Percentiles rank a stretch among this genome's conserved stretches.
These are phyloP conservation scores for Salix koriyanagi DNA, from an alignment of 345 rosid genomes.

Conservation along the genomic window DNA sequence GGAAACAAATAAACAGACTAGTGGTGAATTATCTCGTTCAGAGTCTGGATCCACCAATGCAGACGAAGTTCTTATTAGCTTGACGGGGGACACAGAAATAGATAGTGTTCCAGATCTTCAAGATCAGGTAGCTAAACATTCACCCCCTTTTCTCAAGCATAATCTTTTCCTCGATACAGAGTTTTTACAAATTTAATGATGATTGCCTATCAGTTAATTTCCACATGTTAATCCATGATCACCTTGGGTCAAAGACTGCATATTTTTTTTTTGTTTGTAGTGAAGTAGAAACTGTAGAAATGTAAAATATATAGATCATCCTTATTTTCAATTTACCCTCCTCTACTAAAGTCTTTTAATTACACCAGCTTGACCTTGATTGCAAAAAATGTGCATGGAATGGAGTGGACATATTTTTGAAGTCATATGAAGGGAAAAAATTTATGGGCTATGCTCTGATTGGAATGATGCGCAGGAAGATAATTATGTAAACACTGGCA, in stretches of 20 bases:
- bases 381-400: background rate
- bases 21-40: conserved; percentile 63
- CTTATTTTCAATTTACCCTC: background rate
- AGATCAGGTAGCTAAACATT: conserved; percentile 58
- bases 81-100: conserved; percentile 66
- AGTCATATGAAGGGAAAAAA: background rate
- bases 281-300: background rate
- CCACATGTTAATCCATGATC: background rate
- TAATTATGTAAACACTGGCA: background rate
- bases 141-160: background rate
- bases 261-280: background rate
- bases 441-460: background rate
- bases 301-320: background rate
- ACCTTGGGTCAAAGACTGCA: background rate
- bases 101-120: conserved; percentile 81
- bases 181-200: background rate
- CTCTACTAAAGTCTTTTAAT: background rate
- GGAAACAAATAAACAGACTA: conserved; percentile 45
- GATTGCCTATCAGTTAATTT: background rate
- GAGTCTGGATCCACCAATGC: conserved; percentile 76
- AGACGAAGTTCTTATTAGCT: conserved; percentile 62
- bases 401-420: background rate
- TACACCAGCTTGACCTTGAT: background rate
- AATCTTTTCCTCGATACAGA: background rate
- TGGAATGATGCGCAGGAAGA: background rate